Evolutionary conservation across 2,329 filamentous ascomycete genomes (phyloP).

Genomic region (Aspergillus sp.): DNA sequence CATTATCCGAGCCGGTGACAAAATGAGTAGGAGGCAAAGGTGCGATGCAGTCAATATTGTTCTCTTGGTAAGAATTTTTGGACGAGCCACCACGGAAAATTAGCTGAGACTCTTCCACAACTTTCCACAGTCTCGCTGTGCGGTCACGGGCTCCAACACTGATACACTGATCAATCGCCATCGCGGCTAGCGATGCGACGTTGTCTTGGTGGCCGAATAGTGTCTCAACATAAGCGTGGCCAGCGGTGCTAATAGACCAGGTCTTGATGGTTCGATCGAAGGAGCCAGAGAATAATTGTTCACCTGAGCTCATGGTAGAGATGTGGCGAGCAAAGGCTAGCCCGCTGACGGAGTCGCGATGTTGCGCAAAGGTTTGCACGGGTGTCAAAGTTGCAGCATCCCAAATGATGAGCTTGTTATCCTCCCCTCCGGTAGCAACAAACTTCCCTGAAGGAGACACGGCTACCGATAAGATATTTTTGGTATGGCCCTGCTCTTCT

Average conservation of each 20-base stretch:
- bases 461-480: constrained; percentile 77
- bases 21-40: constrained; percentile 90
- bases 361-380: constrained; percentile 82
- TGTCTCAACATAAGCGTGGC: constrained; percentile 91
- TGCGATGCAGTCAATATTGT: constrained; percentile 87
- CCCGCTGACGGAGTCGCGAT: constrained; percentile 82
- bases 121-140: constrained; percentile 92
- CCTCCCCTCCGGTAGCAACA: constrained; percentile 84
- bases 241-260: constrained; percentile 76
- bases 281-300: constrained; percentile 88
- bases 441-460: constrained; percentile 88
- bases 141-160: constrained; percentile 88
- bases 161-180: constrained; percentile 84
- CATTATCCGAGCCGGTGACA: constrained; percentile 91
- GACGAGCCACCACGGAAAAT: constrained; percentile 80
- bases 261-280: constrained; percentile 93
- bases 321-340: constrained; percentile 83
- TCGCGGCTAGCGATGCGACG: constrained; percentile 78
- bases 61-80: constrained; percentile 61
- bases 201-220: constrained; percentile 94
- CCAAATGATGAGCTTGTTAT: constrained; percentile 84
- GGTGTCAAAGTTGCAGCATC: constrained; percentile 76
- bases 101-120: constrained; percentile 90
- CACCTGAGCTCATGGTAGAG: constrained; percentile 53
- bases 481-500: constrained; percentile 70